Conservation (phyloP, 768 basidiomycete genomes). For the Boletus rubescentipes region DNA sequence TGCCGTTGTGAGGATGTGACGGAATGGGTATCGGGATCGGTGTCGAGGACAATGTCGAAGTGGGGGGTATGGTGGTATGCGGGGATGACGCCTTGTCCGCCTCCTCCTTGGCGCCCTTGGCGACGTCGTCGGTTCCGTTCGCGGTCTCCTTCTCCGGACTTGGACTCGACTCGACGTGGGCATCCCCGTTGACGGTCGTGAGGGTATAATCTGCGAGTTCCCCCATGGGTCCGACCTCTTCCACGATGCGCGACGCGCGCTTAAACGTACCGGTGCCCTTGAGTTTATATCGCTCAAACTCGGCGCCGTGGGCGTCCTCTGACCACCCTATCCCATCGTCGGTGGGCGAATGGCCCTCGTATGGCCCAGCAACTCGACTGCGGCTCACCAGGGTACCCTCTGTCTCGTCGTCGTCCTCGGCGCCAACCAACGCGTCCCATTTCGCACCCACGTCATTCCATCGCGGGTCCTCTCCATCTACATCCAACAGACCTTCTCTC, state of each 20-base stretch:
- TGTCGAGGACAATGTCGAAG: background rate
- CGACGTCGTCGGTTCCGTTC: background rate
- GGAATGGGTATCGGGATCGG: conserved; percentile 12
- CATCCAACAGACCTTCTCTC: conserved; percentile 8
- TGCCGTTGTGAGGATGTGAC: background rate
- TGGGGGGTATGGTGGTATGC: conserved; percentile 4
- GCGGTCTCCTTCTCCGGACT: background rate
- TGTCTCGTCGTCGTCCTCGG: conserved; percentile 24
- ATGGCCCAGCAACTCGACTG: background rate
- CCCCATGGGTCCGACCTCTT: conserved; percentile 45
- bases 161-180: background rate
- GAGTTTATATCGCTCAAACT: conserved; percentile 27
- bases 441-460: conserved; percentile 56
- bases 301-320: conserved; percentile 41
- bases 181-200: background rate
- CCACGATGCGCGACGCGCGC: conserved; percentile 25
- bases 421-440: conserved; percentile 50
- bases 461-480: conserved; percentile 31
- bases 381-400: conserved; percentile 6
- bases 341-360: background rate
- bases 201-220: conserved; percentile 38
- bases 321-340: conserved; percentile 55
- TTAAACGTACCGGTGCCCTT: conserved; percentile 8
- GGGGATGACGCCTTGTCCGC: conserved; percentile 3
- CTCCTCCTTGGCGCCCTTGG: conserved; percentile 7